Conservation (phyloP, 768 basidiomycete species). For the Phaeotremella fagi region DNA sequence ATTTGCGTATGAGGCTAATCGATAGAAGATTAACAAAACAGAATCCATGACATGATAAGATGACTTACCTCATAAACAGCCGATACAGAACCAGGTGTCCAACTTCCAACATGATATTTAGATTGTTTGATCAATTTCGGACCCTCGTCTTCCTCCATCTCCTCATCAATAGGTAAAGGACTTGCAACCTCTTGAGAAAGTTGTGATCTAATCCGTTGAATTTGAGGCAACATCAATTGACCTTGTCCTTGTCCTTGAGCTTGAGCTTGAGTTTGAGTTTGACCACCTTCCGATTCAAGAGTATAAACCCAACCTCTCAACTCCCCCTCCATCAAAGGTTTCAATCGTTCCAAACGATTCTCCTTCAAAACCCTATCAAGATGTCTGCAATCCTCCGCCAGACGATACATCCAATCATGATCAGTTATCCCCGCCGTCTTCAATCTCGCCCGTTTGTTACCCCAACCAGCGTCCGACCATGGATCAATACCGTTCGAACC, state of each 20-base stretch:
- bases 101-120: slow-evolving; percentile 1
- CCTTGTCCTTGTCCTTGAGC: slow-evolving; percentile 1
- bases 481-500: slow-evolving; percentile 78
- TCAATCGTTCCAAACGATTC: slow-evolving; percentile 32
- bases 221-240: slow-evolving; percentile 7
- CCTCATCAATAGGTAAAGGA: slow-evolving; percentile 2
- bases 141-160: slow-evolving; percentile 11
- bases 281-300: neutral
- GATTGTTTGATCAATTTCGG: neutral
- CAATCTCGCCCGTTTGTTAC: slow-evolving; percentile 72
- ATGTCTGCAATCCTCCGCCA: slow-evolving; percentile 62
- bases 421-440: slow-evolving; percentile 73
- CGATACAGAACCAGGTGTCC: slow-evolving; percentile 27
- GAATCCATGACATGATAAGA: too few species aligned
- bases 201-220: slow-evolving; percentile 21
- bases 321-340: slow-evolving; percentile 21
- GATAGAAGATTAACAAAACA: neutral
- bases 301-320: slow-evolving; percentile 27
- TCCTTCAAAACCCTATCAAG: slow-evolving; percentile 54
- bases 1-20: slow-evolving; percentile 44
- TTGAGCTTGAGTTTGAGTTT: neutral
- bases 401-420: slow-evolving; percentile 89
- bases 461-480: slow-evolving; percentile 81
- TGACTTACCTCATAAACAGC: slow-evolving; percentile 40
- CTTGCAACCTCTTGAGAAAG: slow-evolving; percentile 26